Evolutionary conservation across 208 protist genomes (phyloP).

Genomic region (Trypanosomatidae sp.): DNA sequence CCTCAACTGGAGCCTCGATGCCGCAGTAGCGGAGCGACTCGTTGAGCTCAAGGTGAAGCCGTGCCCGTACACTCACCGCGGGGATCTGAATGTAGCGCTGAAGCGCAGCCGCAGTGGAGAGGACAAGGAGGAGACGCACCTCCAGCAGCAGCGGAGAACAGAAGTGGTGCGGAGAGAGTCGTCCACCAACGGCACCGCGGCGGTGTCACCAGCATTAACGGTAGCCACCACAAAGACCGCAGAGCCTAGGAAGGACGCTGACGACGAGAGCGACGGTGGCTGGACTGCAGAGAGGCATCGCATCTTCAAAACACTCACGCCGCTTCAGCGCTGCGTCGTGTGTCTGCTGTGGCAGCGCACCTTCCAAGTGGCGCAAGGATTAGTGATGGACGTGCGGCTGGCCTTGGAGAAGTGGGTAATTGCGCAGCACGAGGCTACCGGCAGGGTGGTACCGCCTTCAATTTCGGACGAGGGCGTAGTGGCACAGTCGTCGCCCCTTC

Average conservation of each 20-base stretch:
- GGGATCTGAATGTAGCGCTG: slow-evolving; percentile 30
- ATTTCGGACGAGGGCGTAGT: neutral
- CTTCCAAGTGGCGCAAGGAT: slow-evolving; percentile 32
- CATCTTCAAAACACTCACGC: slow-evolving; percentile 50
- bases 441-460: slow-evolving; percentile 6
- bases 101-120: slow-evolving; percentile 27
- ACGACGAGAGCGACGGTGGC: slow-evolving; percentile 2
- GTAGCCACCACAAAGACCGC: neutral
- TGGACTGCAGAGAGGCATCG: slow-evolving; percentile 42
- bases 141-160: slow-evolving; percentile 15
- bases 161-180: slow-evolving; percentile 7
- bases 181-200: neutral
- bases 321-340: slow-evolving; percentile 64
- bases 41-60: slow-evolving; percentile 35
- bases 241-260: neutral
- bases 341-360: slow-evolving; percentile 73
- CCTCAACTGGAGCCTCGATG: slow-evolving; percentile 77
- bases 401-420: slow-evolving; percentile 26
- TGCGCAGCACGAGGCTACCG: slow-evolving; percentile 12
- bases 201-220: neutral
- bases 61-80: slow-evolving; percentile 60
- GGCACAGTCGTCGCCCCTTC: neutral
- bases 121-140: slow-evolving; percentile 9
- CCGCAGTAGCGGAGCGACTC: slow-evolving; percentile 60
- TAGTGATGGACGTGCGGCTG: slow-evolving; percentile 55